Conservation (phyloP, 75 land plant genomes). For the Sequoiadendron giganteum region DNA sequence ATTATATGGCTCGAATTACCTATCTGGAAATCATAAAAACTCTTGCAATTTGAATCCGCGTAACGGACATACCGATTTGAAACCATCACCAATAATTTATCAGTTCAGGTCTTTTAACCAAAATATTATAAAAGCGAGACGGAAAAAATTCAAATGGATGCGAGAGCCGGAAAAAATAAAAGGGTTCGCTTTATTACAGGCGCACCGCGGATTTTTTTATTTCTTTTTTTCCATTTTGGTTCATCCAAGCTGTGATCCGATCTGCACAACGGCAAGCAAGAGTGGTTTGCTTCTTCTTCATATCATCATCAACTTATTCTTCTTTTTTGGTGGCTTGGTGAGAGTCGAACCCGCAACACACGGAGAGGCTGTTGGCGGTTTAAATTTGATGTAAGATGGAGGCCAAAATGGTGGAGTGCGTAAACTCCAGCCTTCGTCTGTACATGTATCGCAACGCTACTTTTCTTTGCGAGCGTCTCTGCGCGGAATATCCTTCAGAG, state of each 20-base stretch:
- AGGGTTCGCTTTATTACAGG: neutral
- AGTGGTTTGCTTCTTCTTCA: neutral
- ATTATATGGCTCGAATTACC: too few species aligned
- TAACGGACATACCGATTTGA: neutral
- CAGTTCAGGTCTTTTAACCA: neutral
- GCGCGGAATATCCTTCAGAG: slow-evolving; percentile 94
- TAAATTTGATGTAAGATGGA: slow-evolving; percentile 58
- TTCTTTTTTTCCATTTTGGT: neutral
- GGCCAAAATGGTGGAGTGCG: slow-evolving; percentile 66
- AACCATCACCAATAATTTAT: neutral
- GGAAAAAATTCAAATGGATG: neutral
- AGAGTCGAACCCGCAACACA: neutral
- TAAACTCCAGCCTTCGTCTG: slow-evolving; percentile 61
- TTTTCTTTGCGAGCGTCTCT: slow-evolving; percentile 92
- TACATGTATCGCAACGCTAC: slow-evolving; percentile 88
- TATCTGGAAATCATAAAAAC: too few species aligned
- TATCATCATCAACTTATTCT: neutral
- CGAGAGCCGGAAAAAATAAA: neutral
- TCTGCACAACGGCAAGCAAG: neutral
- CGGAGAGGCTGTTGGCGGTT: neutral
- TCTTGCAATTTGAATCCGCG: neutral
- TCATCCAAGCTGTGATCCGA: neutral
- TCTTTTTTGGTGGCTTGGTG: neutral
- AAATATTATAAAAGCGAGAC: neutral
- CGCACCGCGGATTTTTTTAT: neutral